phyloP scores from a whole-genome alignment of 2,329 filamentous ascomycete species.

The Xylariomycetidae sp. region DNA sequence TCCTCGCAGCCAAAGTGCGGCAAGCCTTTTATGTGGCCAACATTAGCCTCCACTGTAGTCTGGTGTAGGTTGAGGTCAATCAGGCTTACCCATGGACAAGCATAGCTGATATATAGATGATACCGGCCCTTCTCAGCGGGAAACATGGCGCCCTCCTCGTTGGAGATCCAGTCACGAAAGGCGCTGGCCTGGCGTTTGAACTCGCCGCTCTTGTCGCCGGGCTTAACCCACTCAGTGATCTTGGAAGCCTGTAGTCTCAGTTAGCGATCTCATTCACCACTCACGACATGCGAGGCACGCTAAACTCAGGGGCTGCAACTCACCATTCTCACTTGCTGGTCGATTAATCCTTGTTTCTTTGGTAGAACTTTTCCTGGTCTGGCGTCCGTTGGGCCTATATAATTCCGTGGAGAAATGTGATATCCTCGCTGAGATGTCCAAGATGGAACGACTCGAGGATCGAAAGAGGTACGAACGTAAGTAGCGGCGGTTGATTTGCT shows the following conservation, averaged over 20 bases:
- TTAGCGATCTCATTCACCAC: too few relatives aligned
- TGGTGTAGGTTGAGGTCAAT: too few relatives aligned
- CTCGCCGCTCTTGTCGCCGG: conserved; percentile 74
- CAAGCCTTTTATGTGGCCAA: conserved; percentile 67
- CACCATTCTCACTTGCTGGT: conserved; percentile 21
- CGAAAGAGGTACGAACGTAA: too few relatives aligned
- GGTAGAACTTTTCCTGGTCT: too few relatives aligned
- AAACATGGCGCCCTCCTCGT: conserved; percentile 66
- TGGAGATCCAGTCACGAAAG: conserved; percentile 78
- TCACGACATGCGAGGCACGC: too few relatives aligned
- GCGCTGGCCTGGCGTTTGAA: conserved; percentile 84
- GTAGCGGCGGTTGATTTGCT: too few relatives aligned
- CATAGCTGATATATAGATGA: conserved; percentile 92
- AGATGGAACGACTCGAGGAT: too few relatives aligned
- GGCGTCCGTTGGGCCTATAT: too few relatives aligned
- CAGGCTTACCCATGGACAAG: conserved; percentile 77
- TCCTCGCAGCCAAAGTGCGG: conserved; percentile 78
- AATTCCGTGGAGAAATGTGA: too few relatives aligned
- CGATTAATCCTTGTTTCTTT: conserved; percentile 1
- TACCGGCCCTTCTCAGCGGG: conserved; percentile 86
- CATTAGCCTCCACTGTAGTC: too few relatives aligned
- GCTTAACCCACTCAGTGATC: conserved; percentile 82
- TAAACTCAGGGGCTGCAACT: neutral
- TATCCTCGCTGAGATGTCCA: too few relatives aligned
- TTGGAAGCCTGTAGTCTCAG: conserved; percentile 29